Percentiles rank a stretch among this genome's conserved stretches.
Evolutionary conservation across 352 stramenopile genomes (phyloP).

Genomic region (Peronosclerospora sorghi): DNA sequence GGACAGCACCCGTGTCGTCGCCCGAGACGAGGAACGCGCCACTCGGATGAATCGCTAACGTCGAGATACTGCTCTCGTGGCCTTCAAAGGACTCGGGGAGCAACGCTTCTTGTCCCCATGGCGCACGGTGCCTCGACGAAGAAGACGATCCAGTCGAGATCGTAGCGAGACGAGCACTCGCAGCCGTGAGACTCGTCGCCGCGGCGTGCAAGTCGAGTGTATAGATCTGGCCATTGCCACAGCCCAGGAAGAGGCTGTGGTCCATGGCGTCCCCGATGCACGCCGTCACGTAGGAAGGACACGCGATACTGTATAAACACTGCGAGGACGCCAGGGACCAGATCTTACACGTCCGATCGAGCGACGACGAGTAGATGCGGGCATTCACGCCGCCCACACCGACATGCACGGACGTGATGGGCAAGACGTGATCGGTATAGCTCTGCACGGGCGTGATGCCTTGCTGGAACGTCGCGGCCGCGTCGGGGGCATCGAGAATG

Average conservation of each 20-base stretch:
- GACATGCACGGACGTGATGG: constrained; percentile 62
- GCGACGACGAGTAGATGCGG: constrained; percentile 61
- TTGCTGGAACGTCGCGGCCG: constrained; percentile 43
- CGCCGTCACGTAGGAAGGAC: constrained; percentile 53
- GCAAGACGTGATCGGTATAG: constrained; percentile 73
- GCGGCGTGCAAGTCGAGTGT: constrained; percentile 54
- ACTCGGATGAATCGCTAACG: constrained; percentile 43
- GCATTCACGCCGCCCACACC: constrained; percentile 51
- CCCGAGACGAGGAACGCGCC: constrained; percentile 51
- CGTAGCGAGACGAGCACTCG: constrained; percentile 38
- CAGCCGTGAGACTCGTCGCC: constrained; percentile 35
- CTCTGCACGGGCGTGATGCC: constrained; percentile 43
- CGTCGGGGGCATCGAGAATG: constrained; percentile 49
- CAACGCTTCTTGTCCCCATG: constrained; percentile 34
- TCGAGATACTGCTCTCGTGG: constrained; percentile 48
- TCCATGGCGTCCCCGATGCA: constrained; percentile 53
- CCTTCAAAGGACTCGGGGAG: constrained; percentile 50
- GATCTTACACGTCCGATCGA: constrained; percentile 73
- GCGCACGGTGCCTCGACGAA: constrained; percentile 8
- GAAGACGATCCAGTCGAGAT: constrained; percentile 9
- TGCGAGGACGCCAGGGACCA: constrained; percentile 45
- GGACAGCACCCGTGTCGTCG: constrained; percentile 44
- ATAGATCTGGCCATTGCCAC: constrained; percentile 64
- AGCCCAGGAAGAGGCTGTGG: constrained; percentile 58
- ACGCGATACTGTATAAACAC: constrained; percentile 58